phyloP scores from a whole-genome alignment of 257 asterid genomes.

The Scutellaria galericulata region DNA sequence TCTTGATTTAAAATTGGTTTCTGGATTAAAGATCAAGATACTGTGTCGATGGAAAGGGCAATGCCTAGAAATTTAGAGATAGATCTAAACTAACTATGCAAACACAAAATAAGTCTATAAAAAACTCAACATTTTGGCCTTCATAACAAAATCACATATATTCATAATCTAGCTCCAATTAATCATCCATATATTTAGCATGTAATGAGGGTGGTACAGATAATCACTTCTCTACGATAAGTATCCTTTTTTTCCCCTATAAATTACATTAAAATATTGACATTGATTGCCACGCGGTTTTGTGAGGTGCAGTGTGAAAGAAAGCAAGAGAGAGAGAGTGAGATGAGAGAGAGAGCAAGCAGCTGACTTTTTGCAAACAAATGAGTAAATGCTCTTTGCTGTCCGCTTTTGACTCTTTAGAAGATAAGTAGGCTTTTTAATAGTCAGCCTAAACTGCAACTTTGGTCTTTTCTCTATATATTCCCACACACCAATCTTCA shows the following conservation, averaged over 20 bases:
- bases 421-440: conserved; percentile 29
- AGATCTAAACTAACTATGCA: too few species aligned
- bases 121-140: too few species aligned
- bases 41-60: not conserved
- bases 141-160: not conserved
- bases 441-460: conserved; percentile 51
- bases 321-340: not conserved
- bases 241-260: conserved; percentile 7
- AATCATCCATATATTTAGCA: conserved; percentile 2
- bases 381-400: conserved; percentile 70
- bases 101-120: too few species aligned
- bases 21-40: not conserved
- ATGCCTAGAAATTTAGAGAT: not conserved
- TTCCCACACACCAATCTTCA: conserved; percentile 43
- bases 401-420: conserved; percentile 65
- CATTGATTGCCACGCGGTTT: conserved; percentile 66
- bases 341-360: conserved; percentile 24
- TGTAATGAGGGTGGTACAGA: conserved; percentile 4
- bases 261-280: conserved; percentile 41
- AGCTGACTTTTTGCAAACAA: conserved; percentile 59
- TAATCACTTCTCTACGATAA: conserved; percentile 32
- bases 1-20: too few species aligned
- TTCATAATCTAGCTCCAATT: not conserved
- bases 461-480: conserved; percentile 51
- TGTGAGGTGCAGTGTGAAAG: conserved; percentile 29